Percentiles rank a stretch among this genome's conserved stretches.
Conservation (phyloP, 2,329 filamentous ascomycete species). For the Escovopsis sp. region DNA sequence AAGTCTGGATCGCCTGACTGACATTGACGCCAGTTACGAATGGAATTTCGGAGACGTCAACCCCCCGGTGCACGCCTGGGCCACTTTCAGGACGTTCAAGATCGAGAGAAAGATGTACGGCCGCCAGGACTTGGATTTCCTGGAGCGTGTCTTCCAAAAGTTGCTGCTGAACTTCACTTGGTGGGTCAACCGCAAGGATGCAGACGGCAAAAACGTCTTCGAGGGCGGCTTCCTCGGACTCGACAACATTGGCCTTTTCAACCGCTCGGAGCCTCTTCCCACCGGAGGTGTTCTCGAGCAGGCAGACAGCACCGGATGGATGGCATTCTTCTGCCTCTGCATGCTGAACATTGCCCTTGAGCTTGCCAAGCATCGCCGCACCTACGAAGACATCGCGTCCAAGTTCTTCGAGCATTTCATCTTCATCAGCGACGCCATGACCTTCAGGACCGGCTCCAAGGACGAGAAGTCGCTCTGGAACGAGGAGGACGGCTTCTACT, state of each 20-base stretch:
- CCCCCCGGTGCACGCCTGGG: constrained; percentile 91
- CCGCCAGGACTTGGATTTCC: constrained; percentile 82
- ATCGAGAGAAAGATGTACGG: constrained; percentile 97
- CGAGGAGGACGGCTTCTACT: constrained; percentile 93
- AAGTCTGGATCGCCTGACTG: neutral
- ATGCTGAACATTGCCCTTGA: constrained; percentile 97
- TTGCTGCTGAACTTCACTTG: constrained; percentile 92
- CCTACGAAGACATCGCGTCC: constrained; percentile 90
- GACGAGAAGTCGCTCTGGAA: constrained; percentile 86
- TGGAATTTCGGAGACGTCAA: constrained; percentile 99
- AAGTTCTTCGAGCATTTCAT: constrained; percentile 99
- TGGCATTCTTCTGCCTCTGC: constrained; percentile 91
- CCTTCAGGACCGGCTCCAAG: constrained; percentile 53
- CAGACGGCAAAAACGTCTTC: constrained; percentile 90
- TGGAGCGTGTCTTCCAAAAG: constrained; percentile 94
- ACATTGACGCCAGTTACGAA: constrained; percentile 42
- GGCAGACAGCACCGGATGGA: constrained; percentile 96
- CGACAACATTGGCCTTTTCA: constrained; percentile 96
- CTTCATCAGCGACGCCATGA: constrained; percentile 95
- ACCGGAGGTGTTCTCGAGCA: constrained; percentile 90
- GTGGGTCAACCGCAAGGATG: constrained; percentile 97
- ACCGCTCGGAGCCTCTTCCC: constrained; percentile 84
- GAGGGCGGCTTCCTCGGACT: constrained; percentile 90
- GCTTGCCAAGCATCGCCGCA: constrained; percentile 84
- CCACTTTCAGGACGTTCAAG: constrained; percentile 91